Evolutionary conservation across 202 grass and related monocot genomes (phyloP).

Genomic region (Sporobolus alterniflorus): DNA sequence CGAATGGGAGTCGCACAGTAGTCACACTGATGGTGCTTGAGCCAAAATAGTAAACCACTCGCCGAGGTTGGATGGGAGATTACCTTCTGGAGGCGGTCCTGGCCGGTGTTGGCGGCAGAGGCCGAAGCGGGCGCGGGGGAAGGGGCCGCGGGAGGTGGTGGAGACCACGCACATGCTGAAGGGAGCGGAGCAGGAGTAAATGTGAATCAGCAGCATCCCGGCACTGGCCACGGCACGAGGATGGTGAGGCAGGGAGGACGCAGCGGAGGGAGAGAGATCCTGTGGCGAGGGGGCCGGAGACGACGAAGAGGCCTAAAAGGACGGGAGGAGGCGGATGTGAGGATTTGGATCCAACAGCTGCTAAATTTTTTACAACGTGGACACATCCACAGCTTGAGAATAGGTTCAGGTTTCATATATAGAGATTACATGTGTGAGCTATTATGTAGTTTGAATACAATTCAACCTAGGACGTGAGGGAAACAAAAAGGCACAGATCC

Average conservation of each 20-base stretch:
- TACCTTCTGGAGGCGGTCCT: conserved; percentile 86
- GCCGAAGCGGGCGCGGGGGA: conserved; percentile 16
- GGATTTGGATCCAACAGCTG: no score
- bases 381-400: no score
- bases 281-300: no score
- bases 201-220: conserved; percentile 14
- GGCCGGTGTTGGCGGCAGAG: conserved; percentile 51
- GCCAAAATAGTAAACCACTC: not conserved
- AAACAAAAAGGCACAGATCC: no score
- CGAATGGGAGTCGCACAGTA: not conserved
- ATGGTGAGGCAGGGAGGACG: conserved; percentile 43
- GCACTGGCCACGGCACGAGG: conserved; percentile 13
- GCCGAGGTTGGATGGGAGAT: rapidly evolving
- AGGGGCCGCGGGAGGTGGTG: conserved; percentile 28
- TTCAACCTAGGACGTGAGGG: no score
- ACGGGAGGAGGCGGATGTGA: no score
- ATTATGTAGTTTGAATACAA: no score
- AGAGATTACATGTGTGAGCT: no score
- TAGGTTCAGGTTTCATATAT: no score
- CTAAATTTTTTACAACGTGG: no score
- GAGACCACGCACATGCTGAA: conserved; percentile 23
- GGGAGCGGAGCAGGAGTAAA: not conserved
- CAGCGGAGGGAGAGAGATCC: no score
- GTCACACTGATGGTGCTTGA: not conserved
- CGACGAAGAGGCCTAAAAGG: no score